Base-by-base conservation (phyloP, 75 land plant species). In the Pinus tabuliformis region DNA sequence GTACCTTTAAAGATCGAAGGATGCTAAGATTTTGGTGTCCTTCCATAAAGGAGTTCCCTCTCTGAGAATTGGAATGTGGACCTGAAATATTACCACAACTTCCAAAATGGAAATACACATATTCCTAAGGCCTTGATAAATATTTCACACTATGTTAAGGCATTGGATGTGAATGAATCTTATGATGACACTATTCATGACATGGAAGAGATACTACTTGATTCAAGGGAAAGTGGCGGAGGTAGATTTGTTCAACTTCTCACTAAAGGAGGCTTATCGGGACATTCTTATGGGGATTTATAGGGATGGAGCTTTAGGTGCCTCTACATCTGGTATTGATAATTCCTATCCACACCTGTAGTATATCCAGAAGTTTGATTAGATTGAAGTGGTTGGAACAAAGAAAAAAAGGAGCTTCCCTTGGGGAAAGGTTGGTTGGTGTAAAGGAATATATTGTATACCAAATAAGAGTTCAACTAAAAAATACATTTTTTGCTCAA, bases 371-470 rank as follows among this genome's bases (percentile, higher is more conserved):
- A 83, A 57, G 62, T 77, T 96, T 75, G 87, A 92, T 71, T 91
- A 92, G 81, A 78, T 91, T 76, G 97, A 96, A 86, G 91, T 93
- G 9, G 82, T 91, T 13, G 99, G 99, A n/a, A 94, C 99, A 68
- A 86, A 81, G 62, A 97, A 96, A 66, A 70, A 86, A 75, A 78
- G 97, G 97, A 15, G 91, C 91, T 65, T 96, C 99, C 21, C 78
- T 96, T 62, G 86, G 97, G 49, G 99, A 93, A 76, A 83, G 99
- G 80, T 85, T 96, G 76, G 94, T 96, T 68, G 99, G 99, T 33
- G 97, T 96, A 15, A 88, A 86, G 81, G 96, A 96, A 52, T 91
- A 93, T 78, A 96, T 97, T 64, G 85, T 96, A 11, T 96, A 96
- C 74, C 78, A 59, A 75, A 85, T 96, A 72, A 86, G 81, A 77